Percentiles rank a stretch among this genome's conserved stretches.
Conservation (phyloP, 108 stramenopile species). For the Chaetoceros muelleri region DNA sequence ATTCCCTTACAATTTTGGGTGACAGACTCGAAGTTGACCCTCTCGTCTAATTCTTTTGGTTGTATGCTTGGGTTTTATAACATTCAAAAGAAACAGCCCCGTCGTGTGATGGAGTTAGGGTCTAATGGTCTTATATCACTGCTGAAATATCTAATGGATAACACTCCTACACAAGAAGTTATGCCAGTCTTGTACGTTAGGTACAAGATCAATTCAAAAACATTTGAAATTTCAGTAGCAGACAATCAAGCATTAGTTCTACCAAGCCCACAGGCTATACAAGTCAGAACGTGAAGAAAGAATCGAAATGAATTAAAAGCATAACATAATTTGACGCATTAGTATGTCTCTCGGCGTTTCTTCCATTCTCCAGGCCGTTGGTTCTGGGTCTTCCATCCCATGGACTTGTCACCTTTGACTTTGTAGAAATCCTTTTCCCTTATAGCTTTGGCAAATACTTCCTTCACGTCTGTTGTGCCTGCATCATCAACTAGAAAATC, state of each 20-base stretch:
- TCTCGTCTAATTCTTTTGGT: neutral
- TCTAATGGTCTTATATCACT: no score
- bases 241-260: neutral
- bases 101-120: neutral
- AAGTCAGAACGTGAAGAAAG: no score
- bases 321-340: no score
- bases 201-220: neutral
- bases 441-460: constrained; percentile 25
- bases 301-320: no score
- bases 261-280: neutral
- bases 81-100: neutral
- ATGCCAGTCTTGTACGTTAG: neutral
- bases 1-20: constrained; percentile 6
- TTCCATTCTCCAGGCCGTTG: constrained; percentile 50
- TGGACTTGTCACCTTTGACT: constrained; percentile 37
- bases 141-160: no score
- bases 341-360: constrained; percentile 3
- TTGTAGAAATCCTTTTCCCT: constrained; percentile 8
- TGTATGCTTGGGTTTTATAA: constrained; percentile 2
- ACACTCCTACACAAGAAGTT: no score
- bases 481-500: constrained; percentile 16
- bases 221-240: neutral
- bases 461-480: constrained; percentile 4
- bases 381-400: constrained; percentile 41
- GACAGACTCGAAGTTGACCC: neutral